Conservation (phyloP, 345 rosid genomes). For the Eutrema japonicum region DNA sequence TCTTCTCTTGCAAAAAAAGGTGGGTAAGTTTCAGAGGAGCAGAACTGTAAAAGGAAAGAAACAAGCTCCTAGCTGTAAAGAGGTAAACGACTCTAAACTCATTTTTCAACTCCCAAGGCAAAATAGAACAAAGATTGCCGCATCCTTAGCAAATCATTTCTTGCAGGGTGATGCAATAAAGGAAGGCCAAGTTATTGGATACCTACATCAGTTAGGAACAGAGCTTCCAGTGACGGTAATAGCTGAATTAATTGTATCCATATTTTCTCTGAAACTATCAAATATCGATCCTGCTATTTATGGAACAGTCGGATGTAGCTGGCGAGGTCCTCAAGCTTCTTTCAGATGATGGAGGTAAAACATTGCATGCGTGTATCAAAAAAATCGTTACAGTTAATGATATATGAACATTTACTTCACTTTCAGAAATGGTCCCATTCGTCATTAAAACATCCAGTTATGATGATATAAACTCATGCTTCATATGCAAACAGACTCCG, state of each 20-base stretch:
- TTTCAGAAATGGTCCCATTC: not conserved
- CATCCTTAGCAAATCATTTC: conserved; percentile 2
- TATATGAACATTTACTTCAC: not conserved
- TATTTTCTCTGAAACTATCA: conserved; percentile 14
- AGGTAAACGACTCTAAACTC: conserved; percentile 51
- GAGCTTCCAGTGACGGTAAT: conserved; percentile 86
- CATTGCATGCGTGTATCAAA: conserved; percentile 1
- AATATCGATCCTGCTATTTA: conserved; percentile 18
- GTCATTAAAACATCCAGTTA: not conserved
- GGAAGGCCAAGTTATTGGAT: conserved; percentile 93
- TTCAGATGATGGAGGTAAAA: conserved; percentile 78
- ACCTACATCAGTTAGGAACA: conserved; percentile 74
- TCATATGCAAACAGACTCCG: conserved; percentile 57
- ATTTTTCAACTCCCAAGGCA: not conserved
- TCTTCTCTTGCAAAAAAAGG: conserved; percentile 48
- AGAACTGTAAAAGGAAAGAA: conserved; percentile 77
- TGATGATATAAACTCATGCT: not conserved
- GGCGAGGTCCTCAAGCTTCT: conserved; percentile 91
- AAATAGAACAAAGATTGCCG: not conserved
- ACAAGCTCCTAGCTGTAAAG: conserved; percentile 72
- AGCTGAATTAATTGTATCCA: conserved; percentile 21
- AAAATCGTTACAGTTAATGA: not conserved
- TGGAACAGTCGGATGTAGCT: conserved; percentile 84
- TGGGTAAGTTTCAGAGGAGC: conserved; percentile 80
- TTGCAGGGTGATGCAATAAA: conserved; percentile 79